These are phyloP conservation scores for Aureobasidium leucospermi DNA, from an alignment of 2,329 filamentous ascomycete species.

Conservation along the genomic window DNA sequence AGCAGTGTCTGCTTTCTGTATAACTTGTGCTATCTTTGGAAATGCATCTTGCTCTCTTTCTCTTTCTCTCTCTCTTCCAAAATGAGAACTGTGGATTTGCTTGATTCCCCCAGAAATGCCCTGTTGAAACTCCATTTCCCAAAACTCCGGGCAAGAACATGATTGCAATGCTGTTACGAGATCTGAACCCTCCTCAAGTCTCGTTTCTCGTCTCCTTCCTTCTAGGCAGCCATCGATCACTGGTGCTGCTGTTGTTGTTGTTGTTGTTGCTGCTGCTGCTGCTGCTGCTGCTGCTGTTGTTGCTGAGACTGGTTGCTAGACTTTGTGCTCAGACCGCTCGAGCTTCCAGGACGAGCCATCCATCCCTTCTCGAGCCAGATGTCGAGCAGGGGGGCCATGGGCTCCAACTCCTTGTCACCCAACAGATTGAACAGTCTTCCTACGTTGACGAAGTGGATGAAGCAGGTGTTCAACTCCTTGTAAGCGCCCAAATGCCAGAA, in stretches of 20 bases:
- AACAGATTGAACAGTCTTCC: constrained; percentile 75
- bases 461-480: constrained; percentile 48
- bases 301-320: not conserved
- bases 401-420: constrained; percentile 82
- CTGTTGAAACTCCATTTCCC: not conserved
- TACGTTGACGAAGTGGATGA: constrained; percentile 47
- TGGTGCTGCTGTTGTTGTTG: constrained; percentile 5
- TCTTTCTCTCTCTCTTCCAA: not conserved
- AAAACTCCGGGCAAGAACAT: not conserved
- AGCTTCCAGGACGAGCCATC: constrained; percentile 38
- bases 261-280: constrained; percentile 3
- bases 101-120: not conserved
- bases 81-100: not conserved
- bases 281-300: not conserved
- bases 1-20: not conserved
- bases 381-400: constrained; percentile 90
- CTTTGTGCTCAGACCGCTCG: constrained; percentile 13
- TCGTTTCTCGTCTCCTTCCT: not conserved
- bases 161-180: not conserved
- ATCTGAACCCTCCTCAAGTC: too few relatives aligned
- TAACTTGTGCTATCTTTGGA: not conserved
- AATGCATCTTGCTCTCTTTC: not conserved
- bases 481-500: constrained; percentile 43
- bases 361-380: constrained; percentile 85
- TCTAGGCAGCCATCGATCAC: not conserved